Base-by-base conservation (phyloP, 306 rosid species). In the Lathyrus aphaca region DNA sequence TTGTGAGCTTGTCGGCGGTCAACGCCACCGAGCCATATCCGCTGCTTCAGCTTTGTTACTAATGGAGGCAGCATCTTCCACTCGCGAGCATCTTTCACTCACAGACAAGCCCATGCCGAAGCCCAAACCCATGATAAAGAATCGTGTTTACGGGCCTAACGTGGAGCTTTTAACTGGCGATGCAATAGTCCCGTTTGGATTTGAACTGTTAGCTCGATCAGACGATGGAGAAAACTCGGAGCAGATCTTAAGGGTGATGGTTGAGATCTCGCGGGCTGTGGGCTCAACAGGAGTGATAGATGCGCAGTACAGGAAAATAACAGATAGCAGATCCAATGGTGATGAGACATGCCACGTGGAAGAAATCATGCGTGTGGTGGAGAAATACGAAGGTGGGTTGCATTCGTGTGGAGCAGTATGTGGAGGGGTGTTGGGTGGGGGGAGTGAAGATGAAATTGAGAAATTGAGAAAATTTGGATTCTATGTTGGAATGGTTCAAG, bases 381-480 rank as follows among this genome's bases (percentile, higher is more conserved):
- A 68, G 71, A 86, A 74, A 45, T 79, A 54, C 12, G 96, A 83
- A 72, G 93, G 89, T 48, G 77, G 15, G 49, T n/a, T 88, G 51
- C 92, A 91, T 57, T 91, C 89, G 0, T 86, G 97, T 56, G 92
- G 74, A 0, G 90, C 87, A 0, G 89, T 88, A 1, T 88, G 95
- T 69, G 97, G 97, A 45, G 91, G 86, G 5, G 78, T 88, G 19
- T 27, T 86, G 61, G 96, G 96, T 19, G 88, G 94, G 29, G 97
- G 84, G 5, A 77, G 64, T 68, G 94, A 84, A 63, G 90, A 71
- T 25, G 87, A 87, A 54, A 81, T 79, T 37, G 87, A 77, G 51
- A 76, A 8, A 23, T 35, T 85, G 62, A 82, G 86, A 29, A 83
- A 37, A 5, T 82, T 23, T 74, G 96, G 96, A 1, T 62, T 65